Percentiles rank a stretch among this genome's conserved stretches.
Conservation (phyloP, 345 rosid genomes). For the Mallotus nudiflorus region DNA sequence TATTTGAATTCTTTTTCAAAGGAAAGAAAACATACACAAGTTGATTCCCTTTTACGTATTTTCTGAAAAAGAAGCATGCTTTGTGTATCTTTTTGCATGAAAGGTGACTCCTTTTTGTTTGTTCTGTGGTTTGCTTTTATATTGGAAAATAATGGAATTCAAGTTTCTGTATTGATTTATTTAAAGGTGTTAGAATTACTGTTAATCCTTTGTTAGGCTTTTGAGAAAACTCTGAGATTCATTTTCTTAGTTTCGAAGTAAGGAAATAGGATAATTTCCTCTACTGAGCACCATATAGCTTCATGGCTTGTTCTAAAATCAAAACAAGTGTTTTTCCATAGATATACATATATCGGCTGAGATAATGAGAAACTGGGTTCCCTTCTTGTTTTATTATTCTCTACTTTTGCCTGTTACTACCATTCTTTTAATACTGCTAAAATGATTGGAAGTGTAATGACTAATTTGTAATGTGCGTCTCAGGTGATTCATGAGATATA, state of each 20-base stretch:
- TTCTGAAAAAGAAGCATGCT: neutral
- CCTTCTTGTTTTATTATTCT: too few relatives aligned
- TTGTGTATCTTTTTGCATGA: neutral
- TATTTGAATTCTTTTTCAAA: neutral
- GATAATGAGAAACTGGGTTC: too few relatives aligned
- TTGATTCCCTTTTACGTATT: neutral
- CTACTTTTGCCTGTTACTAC: too few relatives aligned
- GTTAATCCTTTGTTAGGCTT: too few relatives aligned
- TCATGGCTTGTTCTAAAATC: too few relatives aligned
- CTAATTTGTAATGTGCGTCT: neutral
- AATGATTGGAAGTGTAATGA: conserved; percentile 1
- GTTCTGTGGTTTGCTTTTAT: neutral
- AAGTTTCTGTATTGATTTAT: neutral
- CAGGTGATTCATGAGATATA: neutral
- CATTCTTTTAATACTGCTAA: neutral
- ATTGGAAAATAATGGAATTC: neutral
- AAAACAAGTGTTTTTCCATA: too few relatives aligned
- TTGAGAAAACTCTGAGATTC: too few relatives aligned
- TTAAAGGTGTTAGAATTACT: too few relatives aligned
- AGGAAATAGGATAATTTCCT: neutral
- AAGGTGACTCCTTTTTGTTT: conserved; percentile 7
- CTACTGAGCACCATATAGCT: too few relatives aligned
- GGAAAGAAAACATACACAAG: neutral
- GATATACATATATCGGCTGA: too few relatives aligned
- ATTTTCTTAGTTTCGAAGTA: neutral